These are phyloP conservation scores for Powellomyces hirtus DNA, from an alignment of 192 early-diverging fungal genomes.

Conservation along the genomic window DNA sequence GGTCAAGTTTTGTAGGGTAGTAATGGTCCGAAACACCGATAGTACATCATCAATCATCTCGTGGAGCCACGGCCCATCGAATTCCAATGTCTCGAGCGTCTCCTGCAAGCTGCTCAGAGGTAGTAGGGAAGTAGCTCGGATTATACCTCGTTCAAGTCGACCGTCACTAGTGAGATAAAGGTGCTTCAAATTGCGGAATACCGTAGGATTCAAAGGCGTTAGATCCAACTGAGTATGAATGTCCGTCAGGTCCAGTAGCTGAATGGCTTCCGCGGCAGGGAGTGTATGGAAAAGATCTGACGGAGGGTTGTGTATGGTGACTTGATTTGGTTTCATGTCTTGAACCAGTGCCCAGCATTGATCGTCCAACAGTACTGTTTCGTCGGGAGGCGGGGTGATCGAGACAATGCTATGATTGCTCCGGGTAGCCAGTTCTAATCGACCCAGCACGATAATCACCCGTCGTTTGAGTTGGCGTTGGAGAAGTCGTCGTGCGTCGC, in stretches of 20 bases:
- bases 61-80: constrained; percentile 5
- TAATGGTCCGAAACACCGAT: neutral
- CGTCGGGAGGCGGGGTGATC: neutral
- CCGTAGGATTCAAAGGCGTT: neutral
- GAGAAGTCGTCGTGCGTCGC: neutral
- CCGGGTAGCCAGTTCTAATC: neutral
- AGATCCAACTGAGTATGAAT: constrained; percentile 7
- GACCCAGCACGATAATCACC: neutral
- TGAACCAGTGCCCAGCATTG: neutral
- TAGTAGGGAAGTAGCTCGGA: neutral
- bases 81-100: neutral
- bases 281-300: neutral
- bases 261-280: neutral
- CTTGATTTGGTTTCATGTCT: neutral
- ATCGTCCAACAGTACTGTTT: neutral
- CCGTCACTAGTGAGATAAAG: constrained; percentile 1
- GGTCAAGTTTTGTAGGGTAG: neutral
- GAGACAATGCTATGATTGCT: neutral
- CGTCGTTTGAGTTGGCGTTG: neutral
- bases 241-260: neutral
- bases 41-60: neutral
- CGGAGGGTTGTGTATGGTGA: constrained; percentile 4
- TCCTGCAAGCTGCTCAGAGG: neutral
- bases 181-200: neutral
- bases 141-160: neutral